Evolutionary conservation across 140 eudicot species (phyloP), one percentile per base, ranked within the genome.

Genomic region (Flaveria floridana): DNA sequence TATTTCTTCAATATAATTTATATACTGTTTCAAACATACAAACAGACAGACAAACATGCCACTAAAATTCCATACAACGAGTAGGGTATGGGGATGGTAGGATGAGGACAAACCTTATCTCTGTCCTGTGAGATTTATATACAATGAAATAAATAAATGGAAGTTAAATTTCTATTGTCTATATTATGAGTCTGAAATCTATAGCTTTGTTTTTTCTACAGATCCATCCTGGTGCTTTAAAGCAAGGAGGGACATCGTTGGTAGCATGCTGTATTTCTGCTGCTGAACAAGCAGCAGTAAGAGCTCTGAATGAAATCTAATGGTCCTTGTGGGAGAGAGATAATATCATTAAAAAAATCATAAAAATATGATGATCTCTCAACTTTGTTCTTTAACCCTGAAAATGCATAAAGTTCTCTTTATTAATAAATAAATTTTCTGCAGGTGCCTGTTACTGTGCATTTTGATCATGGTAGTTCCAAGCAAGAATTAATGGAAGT

Each of bases 201-300:
- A 10, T 26, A 70, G 9, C 73, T 18, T 42, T 16, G 28, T 68
- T 39, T 73, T 44, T 56, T 63, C 79, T 65, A 28, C 88, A 94
- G 99, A 91, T 94, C 77, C 99, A 94, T 88, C 99, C 99, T 28
- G 77, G 96, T 83, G 95, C 97, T 79, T 52, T 90, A 72, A 91
- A 91, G 83, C 89, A 86, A 65, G 97, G 97, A 67, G 99, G 99
- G 50, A 47, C 74, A 56, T 89, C 99, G 13, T 83, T 94, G 86
- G 92, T 94, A 65, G 90, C 97, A 8, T 87, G 96, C 79, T 94
- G 99, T 76, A 84, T 94, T 70, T 74, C 92, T 58, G 97, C 99
- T 53, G 96, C 95, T 48, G 84, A 94, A 72, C 89, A 91, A 79
- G 96, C 99, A 65, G 87, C 83, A 75, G 99, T 94, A 82, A 88